Percentiles rank a stretch among this genome's conserved stretches.
These are phyloP conservation scores for Malassezia pachydermatis DNA, from an alignment of 1,284 basidiomycete genomes.

Conservation along the genomic window DNA sequence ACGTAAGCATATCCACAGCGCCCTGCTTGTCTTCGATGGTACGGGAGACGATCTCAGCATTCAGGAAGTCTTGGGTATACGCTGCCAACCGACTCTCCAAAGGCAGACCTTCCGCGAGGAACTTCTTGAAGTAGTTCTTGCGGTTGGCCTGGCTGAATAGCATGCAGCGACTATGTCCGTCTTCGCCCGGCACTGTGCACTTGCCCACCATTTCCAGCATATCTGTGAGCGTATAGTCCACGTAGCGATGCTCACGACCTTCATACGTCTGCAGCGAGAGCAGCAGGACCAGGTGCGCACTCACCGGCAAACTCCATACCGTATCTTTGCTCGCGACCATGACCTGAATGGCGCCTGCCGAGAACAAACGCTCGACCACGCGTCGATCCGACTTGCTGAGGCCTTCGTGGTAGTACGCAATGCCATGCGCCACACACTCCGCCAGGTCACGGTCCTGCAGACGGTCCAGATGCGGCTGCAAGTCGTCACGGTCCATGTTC, in stretches of 20 bases:
- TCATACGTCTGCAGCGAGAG: constrained; percentile 97
- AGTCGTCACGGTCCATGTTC: constrained; percentile 71
- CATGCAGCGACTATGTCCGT: constrained; percentile 68
- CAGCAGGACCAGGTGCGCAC: constrained; percentile 92
- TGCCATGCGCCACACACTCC: constrained; percentile 76
- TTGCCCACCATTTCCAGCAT: constrained; percentile 98
- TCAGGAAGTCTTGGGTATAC: constrained; percentile 83
- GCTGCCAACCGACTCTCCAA: constrained; percentile 63
- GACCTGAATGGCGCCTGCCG: constrained; percentile 87
- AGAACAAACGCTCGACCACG: constrained; percentile 84
- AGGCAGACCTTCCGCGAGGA: constrained; percentile 90
- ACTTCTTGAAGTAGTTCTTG: constrained; percentile 96
- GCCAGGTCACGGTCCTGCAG: constrained; percentile 66
- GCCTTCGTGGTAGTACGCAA: constrained; percentile 93
- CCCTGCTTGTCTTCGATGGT: constrained; percentile 65
- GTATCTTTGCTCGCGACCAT: constrained; percentile 89
- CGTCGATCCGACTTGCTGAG: constrained; percentile 80
- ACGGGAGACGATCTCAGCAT: constrained; percentile 94
- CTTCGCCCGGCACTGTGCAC: constrained; percentile 66
- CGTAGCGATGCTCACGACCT: constrained; percentile 59
- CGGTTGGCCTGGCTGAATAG: constrained; percentile 93
- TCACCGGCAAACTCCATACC: constrained; percentile 85
- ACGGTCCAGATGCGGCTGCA: constrained; percentile 79
- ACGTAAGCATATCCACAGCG: constrained; percentile 67
- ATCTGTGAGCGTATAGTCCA: constrained; percentile 95